Conservation (phyloP, 371 early-diverging fungal species). For the Mucor irregularis region DNA sequence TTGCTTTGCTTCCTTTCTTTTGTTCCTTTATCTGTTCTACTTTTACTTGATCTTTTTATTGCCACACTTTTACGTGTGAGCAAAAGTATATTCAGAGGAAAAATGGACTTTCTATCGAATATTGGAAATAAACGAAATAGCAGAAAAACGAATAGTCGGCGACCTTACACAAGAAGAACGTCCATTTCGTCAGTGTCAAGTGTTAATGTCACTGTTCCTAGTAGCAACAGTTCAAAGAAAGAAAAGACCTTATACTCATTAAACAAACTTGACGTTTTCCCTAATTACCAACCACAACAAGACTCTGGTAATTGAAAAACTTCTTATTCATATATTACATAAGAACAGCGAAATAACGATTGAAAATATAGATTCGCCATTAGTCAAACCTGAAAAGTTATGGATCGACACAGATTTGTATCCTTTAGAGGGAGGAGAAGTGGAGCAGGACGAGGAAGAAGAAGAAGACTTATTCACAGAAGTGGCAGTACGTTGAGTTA, state of each 20-base stretch:
- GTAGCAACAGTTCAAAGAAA: conserved; percentile 1
- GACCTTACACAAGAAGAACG: conserved; percentile 21
- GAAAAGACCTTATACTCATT: conserved; percentile 8
- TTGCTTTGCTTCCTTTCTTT: background rate
- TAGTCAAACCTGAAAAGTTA: conserved; percentile 2
- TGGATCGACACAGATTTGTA: conserved; percentile 11
- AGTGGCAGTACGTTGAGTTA: conserved; percentile 19
- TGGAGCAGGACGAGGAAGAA: background rate
- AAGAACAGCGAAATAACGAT: background rate
- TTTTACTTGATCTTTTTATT: background rate
- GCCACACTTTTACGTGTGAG: conserved; percentile 15
- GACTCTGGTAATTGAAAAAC: conserved; percentile 6
- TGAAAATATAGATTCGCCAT: background rate
- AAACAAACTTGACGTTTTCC: conserved; percentile 9
- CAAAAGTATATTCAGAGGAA: background rate
- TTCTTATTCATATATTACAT: background rate
- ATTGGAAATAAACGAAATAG: conserved; percentile 29
- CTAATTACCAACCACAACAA: conserved; percentile 13
- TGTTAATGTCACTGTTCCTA: background rate
- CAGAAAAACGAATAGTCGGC: conserved; percentile 19
- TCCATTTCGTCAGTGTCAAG: conserved; percentile 24
- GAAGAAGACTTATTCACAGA: conserved; percentile 23
- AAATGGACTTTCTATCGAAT: conserved; percentile 27
- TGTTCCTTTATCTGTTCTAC: background rate
- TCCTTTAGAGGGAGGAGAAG: background rate